phyloP scores from a whole-genome alignment of 805 yeast species.

The Metschnikowia proteae region DNA sequence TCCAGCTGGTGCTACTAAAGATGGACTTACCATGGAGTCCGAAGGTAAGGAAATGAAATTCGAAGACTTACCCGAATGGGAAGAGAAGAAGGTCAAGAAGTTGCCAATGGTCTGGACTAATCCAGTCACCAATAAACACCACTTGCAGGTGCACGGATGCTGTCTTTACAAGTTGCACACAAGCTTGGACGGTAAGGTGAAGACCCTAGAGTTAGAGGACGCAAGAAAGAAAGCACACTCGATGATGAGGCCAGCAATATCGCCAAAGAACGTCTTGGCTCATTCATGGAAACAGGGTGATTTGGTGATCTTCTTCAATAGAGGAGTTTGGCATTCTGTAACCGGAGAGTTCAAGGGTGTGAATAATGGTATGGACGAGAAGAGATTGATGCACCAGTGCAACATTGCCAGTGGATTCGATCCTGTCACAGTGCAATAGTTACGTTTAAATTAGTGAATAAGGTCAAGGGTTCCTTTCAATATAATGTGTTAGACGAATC shows the following conservation, averaged over 20 bases:
- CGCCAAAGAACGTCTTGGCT: constrained; percentile 69
- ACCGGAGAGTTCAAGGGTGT: constrained; percentile 74
- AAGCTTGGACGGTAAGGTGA: constrained; percentile 48
- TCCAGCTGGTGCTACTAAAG: constrained; percentile 75
- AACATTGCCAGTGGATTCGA: constrained; percentile 80
- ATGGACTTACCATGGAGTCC: constrained; percentile 80
- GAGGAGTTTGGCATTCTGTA: constrained; percentile 90
- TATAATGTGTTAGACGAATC: not conserved
- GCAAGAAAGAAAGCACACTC: constrained; percentile 70
- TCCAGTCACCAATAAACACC: constrained; percentile 79
- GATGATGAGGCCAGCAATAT: constrained; percentile 81
- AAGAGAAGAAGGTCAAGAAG: constrained; percentile 66
- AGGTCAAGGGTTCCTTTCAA: not conserved
- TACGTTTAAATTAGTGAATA: not conserved
- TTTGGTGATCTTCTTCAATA: constrained; percentile 78
- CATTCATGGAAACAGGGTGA: constrained; percentile 85
- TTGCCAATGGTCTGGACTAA: constrained; percentile 91
- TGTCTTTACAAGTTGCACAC: constrained; percentile 66
- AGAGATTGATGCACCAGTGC: constrained; percentile 89
- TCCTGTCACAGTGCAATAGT: constrained; percentile 36
- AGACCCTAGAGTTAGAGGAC: constrained; percentile 56
- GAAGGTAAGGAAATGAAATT: constrained; percentile 70
- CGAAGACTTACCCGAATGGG: constrained; percentile 79
- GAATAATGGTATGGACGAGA: constrained; percentile 55
- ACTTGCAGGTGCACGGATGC: constrained; percentile 85